Evolutionary conservation across 257 asterid species (phyloP).

Genomic region (Solanum rostratum): DNA sequence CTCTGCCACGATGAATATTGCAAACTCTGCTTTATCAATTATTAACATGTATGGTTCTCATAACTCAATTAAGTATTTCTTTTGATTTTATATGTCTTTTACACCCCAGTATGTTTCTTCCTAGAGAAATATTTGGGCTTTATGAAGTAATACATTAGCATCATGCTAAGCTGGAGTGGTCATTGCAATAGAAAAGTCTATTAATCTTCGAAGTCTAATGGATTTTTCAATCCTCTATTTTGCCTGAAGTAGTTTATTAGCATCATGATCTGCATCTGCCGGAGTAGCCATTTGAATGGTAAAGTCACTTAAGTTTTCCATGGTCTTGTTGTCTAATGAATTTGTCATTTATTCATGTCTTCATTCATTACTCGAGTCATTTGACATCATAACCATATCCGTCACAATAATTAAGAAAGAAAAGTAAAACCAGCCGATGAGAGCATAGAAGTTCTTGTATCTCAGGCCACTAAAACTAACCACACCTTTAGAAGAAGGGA

Average conservation of each 20-base stretch:
- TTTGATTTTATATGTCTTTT: not conserved
- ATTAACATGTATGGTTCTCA: not conserved
- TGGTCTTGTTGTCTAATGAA: not conserved
- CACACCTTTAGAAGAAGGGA: not conserved
- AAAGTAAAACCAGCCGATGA: not conserved
- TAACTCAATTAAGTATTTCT: not conserved
- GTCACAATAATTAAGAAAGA: not conserved
- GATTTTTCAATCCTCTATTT: not conserved
- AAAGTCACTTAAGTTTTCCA: not conserved
- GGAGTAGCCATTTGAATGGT: not conserved
- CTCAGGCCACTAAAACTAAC: not conserved
- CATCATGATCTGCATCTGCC: not conserved
- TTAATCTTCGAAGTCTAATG: not conserved
- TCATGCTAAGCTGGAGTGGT: not conserved
- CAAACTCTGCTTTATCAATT: not conserved
- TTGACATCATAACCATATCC: not conserved
- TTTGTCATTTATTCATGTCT: not conserved
- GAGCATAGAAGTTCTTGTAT: not conserved
- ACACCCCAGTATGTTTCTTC: not conserved
- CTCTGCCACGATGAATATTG: not conserved
- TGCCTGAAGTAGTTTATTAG: not conserved
- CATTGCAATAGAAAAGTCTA: not conserved
- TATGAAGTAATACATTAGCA: not conserved
- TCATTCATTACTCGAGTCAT: not conserved
- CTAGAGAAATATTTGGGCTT: not conserved